Percentiles rank a stretch among this genome's conserved stretches.
Evolutionary conservation across 2,329 filamentous ascomycete species (phyloP).

Genomic region (Microthyrium microscopicum): DNA sequence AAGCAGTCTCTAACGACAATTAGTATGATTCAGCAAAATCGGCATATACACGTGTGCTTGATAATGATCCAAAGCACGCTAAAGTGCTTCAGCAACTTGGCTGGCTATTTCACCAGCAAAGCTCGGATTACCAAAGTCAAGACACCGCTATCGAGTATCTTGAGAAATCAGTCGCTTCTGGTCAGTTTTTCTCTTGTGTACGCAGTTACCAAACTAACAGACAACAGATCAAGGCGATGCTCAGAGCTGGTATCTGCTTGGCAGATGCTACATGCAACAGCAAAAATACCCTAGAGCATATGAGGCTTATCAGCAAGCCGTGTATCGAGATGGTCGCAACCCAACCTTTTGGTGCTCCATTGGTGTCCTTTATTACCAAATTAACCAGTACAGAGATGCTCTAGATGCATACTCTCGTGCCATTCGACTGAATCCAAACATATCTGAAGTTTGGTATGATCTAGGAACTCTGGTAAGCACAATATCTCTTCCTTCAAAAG

Average conservation of each 20-base stretch:
- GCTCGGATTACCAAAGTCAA: slow-evolving; percentile 76
- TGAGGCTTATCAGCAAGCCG: slow-evolving; percentile 95
- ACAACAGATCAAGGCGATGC: slow-evolving; percentile 72
- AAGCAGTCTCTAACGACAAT: slow-evolving; percentile 14
- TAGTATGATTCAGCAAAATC: slow-evolving; percentile 80
- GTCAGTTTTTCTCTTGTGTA: slow-evolving; percentile 30
- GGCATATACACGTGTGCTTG: slow-evolving; percentile 82
- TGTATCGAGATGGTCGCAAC: slow-evolving; percentile 93
- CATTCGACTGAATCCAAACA: slow-evolving; percentile 92
- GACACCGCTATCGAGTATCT: slow-evolving; percentile 94
- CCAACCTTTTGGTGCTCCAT: slow-evolving; percentile 99
- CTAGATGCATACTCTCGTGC: slow-evolving; percentile 94
- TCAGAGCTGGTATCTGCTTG: slow-evolving; percentile 96
- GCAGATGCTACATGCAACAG: slow-evolving; percentile 97
- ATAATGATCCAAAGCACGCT: slow-evolving; percentile 87
- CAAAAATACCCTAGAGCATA: slow-evolving; percentile 98
- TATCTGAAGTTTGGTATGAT: slow-evolving; percentile 98
- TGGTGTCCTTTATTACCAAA: slow-evolving; percentile 96
- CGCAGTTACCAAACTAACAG: neutral
- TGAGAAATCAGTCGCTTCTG: slow-evolving; percentile 87
- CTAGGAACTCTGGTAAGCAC: slow-evolving; percentile 74
- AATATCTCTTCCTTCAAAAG: slow-evolving; percentile 3
- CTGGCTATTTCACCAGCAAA: slow-evolving; percentile 95
- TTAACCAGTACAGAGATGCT: slow-evolving; percentile 97
- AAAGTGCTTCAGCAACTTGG: slow-evolving; percentile 96